Conservation (phyloP, 306 rosid genomes). For the Cicer chorassanicum region DNA sequence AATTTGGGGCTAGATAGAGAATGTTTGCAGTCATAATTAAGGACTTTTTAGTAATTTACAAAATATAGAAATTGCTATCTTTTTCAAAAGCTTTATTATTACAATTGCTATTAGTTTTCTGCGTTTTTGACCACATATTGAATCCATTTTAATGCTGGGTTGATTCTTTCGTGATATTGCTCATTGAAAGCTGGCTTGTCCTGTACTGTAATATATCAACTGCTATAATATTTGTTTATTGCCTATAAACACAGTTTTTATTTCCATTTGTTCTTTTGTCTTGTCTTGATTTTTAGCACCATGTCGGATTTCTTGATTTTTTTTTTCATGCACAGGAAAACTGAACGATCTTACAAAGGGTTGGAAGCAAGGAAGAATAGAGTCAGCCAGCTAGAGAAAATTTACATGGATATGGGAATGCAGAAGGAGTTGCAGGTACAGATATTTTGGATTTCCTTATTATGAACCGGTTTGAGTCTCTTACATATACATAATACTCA, state of each 20-base stretch:
- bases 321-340: slow-evolving; percentile 55
- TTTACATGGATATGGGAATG: slow-evolving; percentile 75
- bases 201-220: slow-evolving; percentile 1
- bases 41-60: neutral
- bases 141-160: slow-evolving; percentile 14
- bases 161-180: neutral
- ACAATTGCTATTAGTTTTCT: neutral
- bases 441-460: slow-evolving; percentile 23
- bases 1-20: neutral
- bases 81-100: neutral
- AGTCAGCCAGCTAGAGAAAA: slow-evolving; percentile 65
- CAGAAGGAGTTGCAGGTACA: slow-evolving; percentile 78
- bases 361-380: slow-evolving; percentile 73
- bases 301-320: neutral
- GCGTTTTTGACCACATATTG: neutral
- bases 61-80: neutral
- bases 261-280: slow-evolving; percentile 17
- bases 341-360: slow-evolving; percentile 59
- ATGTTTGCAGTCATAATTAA: neutral
- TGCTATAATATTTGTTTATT: slow-evolving; percentile 5
- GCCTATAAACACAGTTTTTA: neutral
- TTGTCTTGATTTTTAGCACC: slow-evolving; percentile 23
- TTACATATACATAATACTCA: slow-evolving; percentile 27
- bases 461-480: neutral
- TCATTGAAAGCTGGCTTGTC: neutral